A percentile compares a stretch with the other conserved stretches of the same genome.
These are phyloP conservation scores for Esteya vermicola DNA, from an alignment of 2,329 filamentous ascomycete species.

Conservation along the genomic window DNA sequence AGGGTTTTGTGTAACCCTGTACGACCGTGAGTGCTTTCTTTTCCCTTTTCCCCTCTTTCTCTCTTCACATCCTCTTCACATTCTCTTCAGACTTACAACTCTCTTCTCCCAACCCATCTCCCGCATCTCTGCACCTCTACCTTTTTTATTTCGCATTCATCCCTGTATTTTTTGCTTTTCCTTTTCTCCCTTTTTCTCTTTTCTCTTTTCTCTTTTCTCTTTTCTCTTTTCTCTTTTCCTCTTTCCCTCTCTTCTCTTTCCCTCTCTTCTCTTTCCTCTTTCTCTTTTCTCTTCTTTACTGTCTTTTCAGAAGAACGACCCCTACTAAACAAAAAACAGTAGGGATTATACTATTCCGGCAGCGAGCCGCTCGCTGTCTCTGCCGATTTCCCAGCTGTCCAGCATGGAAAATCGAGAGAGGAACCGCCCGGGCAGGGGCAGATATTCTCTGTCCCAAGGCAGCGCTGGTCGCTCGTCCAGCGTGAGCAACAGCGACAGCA, in stretches of 20 bases:
- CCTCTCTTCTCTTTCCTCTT: neutral
- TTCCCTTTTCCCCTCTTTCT: neutral
- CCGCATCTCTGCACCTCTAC: neutral
- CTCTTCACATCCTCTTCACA: neutral
- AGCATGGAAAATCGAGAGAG: too few relatives aligned
- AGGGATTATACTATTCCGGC: too few relatives aligned
- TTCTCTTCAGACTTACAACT: neutral
- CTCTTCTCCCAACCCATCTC: neutral
- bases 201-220: neutral
- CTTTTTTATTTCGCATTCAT: too few relatives aligned
- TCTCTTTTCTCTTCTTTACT: neutral
- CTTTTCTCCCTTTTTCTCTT: neutral
- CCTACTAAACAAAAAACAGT: too few relatives aligned
- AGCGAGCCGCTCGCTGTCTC: too few relatives aligned
- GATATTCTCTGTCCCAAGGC: too few relatives aligned
- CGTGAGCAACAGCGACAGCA: neutral
- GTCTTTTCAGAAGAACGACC: neutral
- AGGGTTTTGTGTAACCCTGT: too few relatives aligned
- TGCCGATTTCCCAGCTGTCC: too few relatives aligned
- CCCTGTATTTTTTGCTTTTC: neutral
- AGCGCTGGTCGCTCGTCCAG: too few relatives aligned
- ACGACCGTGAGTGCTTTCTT: too few relatives aligned
- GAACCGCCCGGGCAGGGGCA: too few relatives aligned
- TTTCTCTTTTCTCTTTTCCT: neutral
- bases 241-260: neutral